These are phyloP conservation scores for Alternaria sp. DNA, from an alignment of 2,329 filamentous ascomycete species.

Conservation along the genomic window DNA sequence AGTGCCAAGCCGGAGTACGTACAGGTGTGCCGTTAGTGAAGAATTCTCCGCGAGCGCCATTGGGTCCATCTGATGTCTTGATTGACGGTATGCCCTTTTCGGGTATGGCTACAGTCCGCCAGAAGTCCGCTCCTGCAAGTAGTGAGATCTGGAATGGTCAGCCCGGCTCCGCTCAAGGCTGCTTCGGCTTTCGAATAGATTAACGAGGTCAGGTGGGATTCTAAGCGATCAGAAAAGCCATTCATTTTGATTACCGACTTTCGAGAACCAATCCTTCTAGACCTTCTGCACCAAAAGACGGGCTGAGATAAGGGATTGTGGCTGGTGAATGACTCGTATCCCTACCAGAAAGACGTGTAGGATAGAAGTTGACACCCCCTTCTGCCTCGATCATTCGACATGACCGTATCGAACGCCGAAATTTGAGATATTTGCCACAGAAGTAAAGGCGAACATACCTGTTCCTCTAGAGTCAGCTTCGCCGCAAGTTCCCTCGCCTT, in stretches of 20 bases:
- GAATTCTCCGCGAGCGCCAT: constrained; percentile 72
- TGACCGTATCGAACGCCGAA: neutral
- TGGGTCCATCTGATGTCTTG: constrained; percentile 71
- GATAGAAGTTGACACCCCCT: neutral
- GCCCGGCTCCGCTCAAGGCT: constrained; percentile 15
- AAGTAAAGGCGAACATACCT: constrained; percentile 37
- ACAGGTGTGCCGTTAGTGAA: constrained; percentile 61
- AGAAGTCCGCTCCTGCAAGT: constrained; percentile 67
- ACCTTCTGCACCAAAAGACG: neutral
- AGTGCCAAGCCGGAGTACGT: constrained; percentile 29
- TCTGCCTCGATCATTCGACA: neutral
- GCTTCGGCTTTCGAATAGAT: constrained; percentile 12
- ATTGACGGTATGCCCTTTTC: constrained; percentile 68
- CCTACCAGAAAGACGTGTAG: neutral
- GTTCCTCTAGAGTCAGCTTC: constrained; percentile 47
- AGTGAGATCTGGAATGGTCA: constrained; percentile 45
- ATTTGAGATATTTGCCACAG: constrained; percentile 10
- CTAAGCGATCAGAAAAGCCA: constrained; percentile 6
- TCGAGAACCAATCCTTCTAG: neutral
- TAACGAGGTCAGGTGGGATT: constrained; percentile 10
- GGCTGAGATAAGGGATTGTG: neutral
- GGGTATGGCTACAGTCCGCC: constrained; percentile 69
- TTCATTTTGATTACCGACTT: constrained; percentile 1
- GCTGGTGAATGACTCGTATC: neutral
- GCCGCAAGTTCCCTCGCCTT: constrained; percentile 44